Evolutionary conservation across 306 rosid species (phyloP).

Genomic region (Prunus salicina): DNA sequence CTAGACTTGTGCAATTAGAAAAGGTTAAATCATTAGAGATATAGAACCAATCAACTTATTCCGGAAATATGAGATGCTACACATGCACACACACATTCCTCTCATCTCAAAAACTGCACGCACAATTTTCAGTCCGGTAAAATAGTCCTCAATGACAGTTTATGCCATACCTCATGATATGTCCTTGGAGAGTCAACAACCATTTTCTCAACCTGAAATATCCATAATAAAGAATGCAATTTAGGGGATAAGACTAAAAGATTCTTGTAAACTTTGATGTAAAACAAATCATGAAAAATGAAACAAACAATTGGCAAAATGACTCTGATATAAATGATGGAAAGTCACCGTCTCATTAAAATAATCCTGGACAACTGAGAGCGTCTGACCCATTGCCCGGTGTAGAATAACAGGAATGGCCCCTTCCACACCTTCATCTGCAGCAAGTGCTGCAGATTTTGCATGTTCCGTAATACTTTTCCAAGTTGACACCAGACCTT

Average conservation of each 20-base stretch:
- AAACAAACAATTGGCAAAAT: neutral
- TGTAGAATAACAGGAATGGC: slow-evolving; percentile 89
- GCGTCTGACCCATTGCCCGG: slow-evolving; percentile 94
- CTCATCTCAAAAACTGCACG: neutral
- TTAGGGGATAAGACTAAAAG: slow-evolving; percentile 22
- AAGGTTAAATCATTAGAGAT: neutral
- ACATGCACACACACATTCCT: neutral
- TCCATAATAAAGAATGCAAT: slow-evolving; percentile 23
- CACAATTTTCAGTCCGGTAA: neutral
- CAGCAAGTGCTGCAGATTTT: slow-evolving; percentile 91
- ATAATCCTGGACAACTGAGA: slow-evolving; percentile 96
- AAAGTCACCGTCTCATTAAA: slow-evolving; percentile 69
- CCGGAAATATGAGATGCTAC: neutral
- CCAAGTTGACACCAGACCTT: slow-evolving; percentile 85
- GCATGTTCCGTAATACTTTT: slow-evolving; percentile 82
- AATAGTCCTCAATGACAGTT: neutral
- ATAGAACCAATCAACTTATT: neutral
- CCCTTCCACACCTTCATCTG: slow-evolving; percentile 97
- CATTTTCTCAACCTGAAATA: slow-evolving; percentile 76
- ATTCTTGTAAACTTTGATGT: neutral
- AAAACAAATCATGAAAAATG: neutral
- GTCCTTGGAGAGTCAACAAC: slow-evolving; percentile 94
- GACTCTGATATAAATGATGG: slow-evolving; percentile 10
- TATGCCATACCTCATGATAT: slow-evolving; percentile 75
- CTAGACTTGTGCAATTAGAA: neutral